Evolutionary conservation across 1,284 basidiomycete genomes (phyloP), one percentile per base, ranked within the genome.

Genomic region (Schizophyllum commune): DNA sequence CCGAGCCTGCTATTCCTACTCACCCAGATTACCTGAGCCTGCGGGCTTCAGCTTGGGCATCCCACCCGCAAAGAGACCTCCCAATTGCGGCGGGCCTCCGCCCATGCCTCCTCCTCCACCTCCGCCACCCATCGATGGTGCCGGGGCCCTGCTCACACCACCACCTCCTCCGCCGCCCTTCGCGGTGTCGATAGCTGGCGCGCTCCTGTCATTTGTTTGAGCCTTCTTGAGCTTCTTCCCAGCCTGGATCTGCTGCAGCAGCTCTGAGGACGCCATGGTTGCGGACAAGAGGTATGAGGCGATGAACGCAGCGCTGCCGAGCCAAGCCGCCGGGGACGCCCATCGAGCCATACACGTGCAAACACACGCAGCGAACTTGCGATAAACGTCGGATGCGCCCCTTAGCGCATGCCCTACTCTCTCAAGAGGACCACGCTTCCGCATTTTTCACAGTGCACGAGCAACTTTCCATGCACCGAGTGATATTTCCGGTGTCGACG

Each of bases 41-140:
- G 88, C 82, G 59, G 91, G 85, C 76, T 89, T 95, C 67, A 96
- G 72, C 70, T 92, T 94, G 1, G 94, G 94, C 79, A 96, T 88
- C 1, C 94, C 94, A 21, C 92, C 92, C 52, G 94, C 92, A 69
- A 96, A 96, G 5, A 96, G 73, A 4, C 86, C 89, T 32, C 86
- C 94, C 13, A 96, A 77, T 70, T 94, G 92, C 39, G 92, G 91
- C 33, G 88, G 83, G 4, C 86, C 88, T 39, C 75, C 75, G 65
- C 56, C 67, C 61, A 60, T 64, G 65, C 55, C 69, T 17, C 75
- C 69, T 19, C 75, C 72, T 22, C 73, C 71, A 33, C 75, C 71
- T 58, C 75, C 77, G 15, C 75, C 73, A 9, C 76, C 74, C 32
- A 76, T 78, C 39, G 39, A 47, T 47, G 39, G 39, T 47, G 39